Base-by-base conservation (phyloP, 1,139 yeast genomes). In the Torulaspora globosa region DNA sequence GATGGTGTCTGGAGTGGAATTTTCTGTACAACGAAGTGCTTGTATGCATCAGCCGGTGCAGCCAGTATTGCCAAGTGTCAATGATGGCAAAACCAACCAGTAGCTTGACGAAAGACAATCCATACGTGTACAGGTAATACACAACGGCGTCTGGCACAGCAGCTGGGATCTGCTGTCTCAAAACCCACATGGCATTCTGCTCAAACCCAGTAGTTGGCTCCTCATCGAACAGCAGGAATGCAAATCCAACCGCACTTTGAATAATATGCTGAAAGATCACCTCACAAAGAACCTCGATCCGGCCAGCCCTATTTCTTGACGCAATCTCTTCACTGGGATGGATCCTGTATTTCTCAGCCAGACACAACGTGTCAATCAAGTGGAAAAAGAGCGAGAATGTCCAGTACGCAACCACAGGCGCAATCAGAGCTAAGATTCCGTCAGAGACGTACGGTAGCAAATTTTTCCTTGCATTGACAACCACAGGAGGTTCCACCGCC, bases 21-120 rank as follows among this genome's bases (percentile, higher is more conserved):
- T 80, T 73, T 52, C 77, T 76, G 74, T 92, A 92, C 43, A 90
- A 70, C 49, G 74, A 70, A 63, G 81, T 82, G 74, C 86, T 87
- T 63, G 75, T 64, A 65, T 92, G 98, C 97, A 92, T 90, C 54
- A 76, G 65, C 53, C 96, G 77, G 66, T 92, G 98, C 53, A 89
- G 73, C 74, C 82, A 80, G 68, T 86, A 89, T 69, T 92, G 98
- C 98, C 98, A 92, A 5, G 95, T 75, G 66, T 92, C 98, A 59
- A 92, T 78, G 52, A 92, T 72, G 43, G 79, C 65, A 60, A 88
- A 82, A 2, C 95, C 96, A 33, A 75, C 43, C 10, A 70, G 42
- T 32, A 89, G 67, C 55, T 81, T 81, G 10, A 78, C 31, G 1
- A 70, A 43, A 0, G 96, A 80, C 61, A 78, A 68, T 36, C 80